Conservation (phyloP, 1,284 basidiomycete genomes). For the Leccinum griseonigrum region DNA sequence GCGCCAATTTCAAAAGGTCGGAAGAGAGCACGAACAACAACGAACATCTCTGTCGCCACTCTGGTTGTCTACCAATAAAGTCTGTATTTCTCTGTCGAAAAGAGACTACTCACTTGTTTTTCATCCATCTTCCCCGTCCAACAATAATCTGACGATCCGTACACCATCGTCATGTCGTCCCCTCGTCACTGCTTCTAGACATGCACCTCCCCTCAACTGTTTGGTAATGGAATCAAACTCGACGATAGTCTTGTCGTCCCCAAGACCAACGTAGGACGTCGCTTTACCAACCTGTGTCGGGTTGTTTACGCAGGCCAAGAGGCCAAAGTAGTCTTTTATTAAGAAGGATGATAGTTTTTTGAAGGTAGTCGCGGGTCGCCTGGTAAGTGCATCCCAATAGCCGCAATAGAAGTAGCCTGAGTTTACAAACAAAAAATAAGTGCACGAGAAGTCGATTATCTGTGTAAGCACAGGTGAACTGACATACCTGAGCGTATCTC, state of each 20-base stretch:
- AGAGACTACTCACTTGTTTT: slow-evolving; percentile 54
- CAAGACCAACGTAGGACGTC: slow-evolving; percentile 65
- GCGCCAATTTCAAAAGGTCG: slow-evolving; percentile 80
- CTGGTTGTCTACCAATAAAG: slow-evolving; percentile 73
- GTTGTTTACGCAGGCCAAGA: slow-evolving; percentile 78
- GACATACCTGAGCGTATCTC: slow-evolving; percentile 64
- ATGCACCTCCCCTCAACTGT: slow-evolving; percentile 67
- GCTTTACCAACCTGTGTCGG: slow-evolving; percentile 67
- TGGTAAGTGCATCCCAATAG: slow-evolving; percentile 57
- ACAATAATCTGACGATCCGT: slow-evolving; percentile 77
- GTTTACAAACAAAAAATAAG: slow-evolving; percentile 38
- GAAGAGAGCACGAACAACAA: slow-evolving; percentile 77
- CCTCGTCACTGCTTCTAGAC: slow-evolving; percentile 74
- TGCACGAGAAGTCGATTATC: slow-evolving; percentile 4
- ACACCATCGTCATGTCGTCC: slow-evolving; percentile 86
- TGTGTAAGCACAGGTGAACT: slow-evolving; percentile 10
- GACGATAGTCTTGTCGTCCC: slow-evolving; percentile 70
- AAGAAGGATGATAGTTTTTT: slow-evolving; percentile 60
- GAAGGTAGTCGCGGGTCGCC: slow-evolving; percentile 52
- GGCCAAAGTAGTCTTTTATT: slow-evolving; percentile 74
- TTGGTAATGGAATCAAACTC: slow-evolving; percentile 79
- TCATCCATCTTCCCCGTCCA: slow-evolving; percentile 93
- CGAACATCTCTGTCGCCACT: slow-evolving; percentile 85
- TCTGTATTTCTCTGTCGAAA: not conserved
- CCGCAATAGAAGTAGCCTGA: slow-evolving; percentile 54